Evolutionary conservation across 805 yeast species (phyloP).

Genomic region (Metschnikowia hibisci): DNA sequence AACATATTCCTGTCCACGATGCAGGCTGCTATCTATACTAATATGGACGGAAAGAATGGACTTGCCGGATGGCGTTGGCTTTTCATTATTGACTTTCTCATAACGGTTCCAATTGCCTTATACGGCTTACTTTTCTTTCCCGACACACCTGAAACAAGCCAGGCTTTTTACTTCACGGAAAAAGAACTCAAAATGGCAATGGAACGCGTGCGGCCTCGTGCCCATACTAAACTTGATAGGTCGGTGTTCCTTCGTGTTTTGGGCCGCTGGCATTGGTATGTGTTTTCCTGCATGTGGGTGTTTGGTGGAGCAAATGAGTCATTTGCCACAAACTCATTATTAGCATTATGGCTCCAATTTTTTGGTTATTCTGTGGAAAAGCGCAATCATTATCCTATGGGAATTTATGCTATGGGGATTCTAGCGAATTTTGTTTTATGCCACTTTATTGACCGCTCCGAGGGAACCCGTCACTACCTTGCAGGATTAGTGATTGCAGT

Average conservation of each 20-base stretch:
- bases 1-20: slow-evolving; percentile 51
- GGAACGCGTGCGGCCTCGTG: slow-evolving; percentile 8
- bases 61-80: slow-evolving; percentile 65
- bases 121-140: slow-evolving; percentile 60
- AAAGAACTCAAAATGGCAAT: slow-evolving; percentile 18
- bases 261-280: slow-evolving; percentile 55
- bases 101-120: slow-evolving; percentile 54
- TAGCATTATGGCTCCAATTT: slow-evolving; percentile 45
- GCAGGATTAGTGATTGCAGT: slow-evolving; percentile 44
- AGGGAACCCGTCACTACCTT: slow-evolving; percentile 40
- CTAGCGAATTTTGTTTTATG: slow-evolving; percentile 43
- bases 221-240: slow-evolving; percentile 12
- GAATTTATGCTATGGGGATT: slow-evolving; percentile 51
- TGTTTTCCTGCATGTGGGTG: slow-evolving; percentile 50
- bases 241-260: slow-evolving; percentile 36
- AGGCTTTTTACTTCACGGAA: slow-evolving; percentile 34
- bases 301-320: slow-evolving; percentile 49
- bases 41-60: slow-evolving; percentile 45
- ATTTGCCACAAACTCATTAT: slow-evolving; percentile 43
- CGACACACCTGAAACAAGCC: slow-evolving; percentile 46
- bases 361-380: slow-evolving; percentile 40
- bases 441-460: slow-evolving; percentile 38
- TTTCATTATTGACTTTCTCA: slow-evolving; percentile 58
- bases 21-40: slow-evolving; percentile 50
- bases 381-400: slow-evolving; percentile 52